Base-by-base conservation (phyloP, 2,329 filamentous ascomycete genomes). In the Ophiosphaerella herpotricha region DNA sequence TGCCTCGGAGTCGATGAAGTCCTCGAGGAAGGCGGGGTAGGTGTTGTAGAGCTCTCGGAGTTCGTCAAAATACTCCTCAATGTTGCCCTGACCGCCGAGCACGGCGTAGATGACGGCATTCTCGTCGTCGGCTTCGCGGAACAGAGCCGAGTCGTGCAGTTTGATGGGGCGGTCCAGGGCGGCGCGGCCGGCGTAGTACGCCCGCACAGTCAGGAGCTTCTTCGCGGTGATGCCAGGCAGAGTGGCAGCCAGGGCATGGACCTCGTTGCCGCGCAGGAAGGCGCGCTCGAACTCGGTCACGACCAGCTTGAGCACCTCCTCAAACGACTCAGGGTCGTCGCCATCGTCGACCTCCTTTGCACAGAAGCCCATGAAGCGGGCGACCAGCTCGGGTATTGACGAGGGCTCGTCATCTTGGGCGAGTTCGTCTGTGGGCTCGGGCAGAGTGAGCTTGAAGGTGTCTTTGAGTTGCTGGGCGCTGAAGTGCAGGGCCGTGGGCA, bases 361-460 rank as follows among this genome's bases (percentile, higher is more conserved):
- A 54, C 97, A 84, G 72, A 91, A 95, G 64, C 91, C 91, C 71
- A 99, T 86, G 77, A 96, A 99, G 73, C 93, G 86, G 55, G 91
- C 92, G 29, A 99, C 91, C 53, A 99, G 82, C 79, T 99, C 94
- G 38, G 90, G 80, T 39, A 92, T 86, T 21, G 95, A 99, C 33
- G 94, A 97, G n/a, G 94, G 94, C 80, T 99, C 95, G 66, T 99
- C 94, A 80, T 99, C 95, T 73, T 93, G 91, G 54, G 94, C 95
- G 58, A 97, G 85, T 80, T 99, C 94, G 73, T 99, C 94, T 72
- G 95, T 99, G 50, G 94, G 90, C 67, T 87, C 82, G 46, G 95
- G 95, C 63, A 99, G 83, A 58, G 87, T 91, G 40, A 89, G 83
- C 60, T 86, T 84, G 78, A 99, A 99, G 61, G 86, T 84, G 66